These are phyloP conservation scores for Brasenia schreberi DNA, from an alignment of 164 flowering plant species.

Conservation along the genomic window DNA sequence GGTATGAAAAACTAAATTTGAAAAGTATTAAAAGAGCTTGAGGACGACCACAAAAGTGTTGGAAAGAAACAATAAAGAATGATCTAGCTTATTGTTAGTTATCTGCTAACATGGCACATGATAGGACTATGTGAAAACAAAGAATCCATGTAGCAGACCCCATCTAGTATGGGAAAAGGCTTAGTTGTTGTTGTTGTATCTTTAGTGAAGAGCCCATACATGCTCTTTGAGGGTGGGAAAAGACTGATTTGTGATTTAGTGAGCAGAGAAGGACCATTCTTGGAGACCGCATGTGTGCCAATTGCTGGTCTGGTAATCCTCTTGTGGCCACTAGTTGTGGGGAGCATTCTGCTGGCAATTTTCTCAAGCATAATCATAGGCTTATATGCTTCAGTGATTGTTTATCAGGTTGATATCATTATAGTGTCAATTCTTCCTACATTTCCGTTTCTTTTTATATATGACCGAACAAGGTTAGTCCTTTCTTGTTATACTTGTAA, in stretches of 20 bases:
- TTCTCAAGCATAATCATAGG: constrained; percentile 74
- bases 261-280: constrained; percentile 92
- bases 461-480: neutral
- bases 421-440: neutral
- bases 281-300: constrained; percentile 90
- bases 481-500: constrained; percentile 1
- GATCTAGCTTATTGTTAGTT: too few species aligned
- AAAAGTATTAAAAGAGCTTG: too few species aligned
- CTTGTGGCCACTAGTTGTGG: constrained; percentile 78
- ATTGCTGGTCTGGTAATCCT: constrained; percentile 85
- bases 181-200: constrained; percentile 69
- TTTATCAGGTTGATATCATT: constrained; percentile 54
- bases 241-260: constrained; percentile 62
- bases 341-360: constrained; percentile 51
- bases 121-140: too few species aligned
- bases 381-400: constrained; percentile 67
- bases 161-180: too few species aligned
- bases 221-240: constrained; percentile 87
- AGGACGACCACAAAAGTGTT: too few species aligned
- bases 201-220: constrained; percentile 70
- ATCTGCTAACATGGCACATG: too few species aligned
- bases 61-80: too few species aligned
- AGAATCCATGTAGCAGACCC: too few species aligned
- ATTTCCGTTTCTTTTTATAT: neutral
- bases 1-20: too few species aligned